Evolutionary conservation across 306 rosid species (phyloP).

Genomic region (Rubus parviflorus): DNA sequence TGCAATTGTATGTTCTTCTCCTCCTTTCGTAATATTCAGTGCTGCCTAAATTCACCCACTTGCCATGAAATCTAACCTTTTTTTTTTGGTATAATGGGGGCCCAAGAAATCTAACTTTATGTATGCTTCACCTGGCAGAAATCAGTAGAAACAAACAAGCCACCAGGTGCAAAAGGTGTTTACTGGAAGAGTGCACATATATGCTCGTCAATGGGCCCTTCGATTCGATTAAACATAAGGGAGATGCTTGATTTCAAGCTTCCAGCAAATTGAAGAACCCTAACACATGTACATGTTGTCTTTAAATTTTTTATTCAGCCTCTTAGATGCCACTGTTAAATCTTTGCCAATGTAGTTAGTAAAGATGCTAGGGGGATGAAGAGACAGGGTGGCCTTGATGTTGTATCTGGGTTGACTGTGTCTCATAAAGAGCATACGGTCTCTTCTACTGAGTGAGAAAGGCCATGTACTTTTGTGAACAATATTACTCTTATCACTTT

Average conservation of each 20-base stretch:
- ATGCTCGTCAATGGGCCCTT: constrained; percentile 99
- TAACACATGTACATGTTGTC: constrained; percentile 53
- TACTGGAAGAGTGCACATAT: constrained; percentile 94
- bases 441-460: constrained; percentile 44
- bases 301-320: constrained; percentile 36
- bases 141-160: constrained; percentile 90
- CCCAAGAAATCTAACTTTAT: not conserved
- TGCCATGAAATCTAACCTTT: not conserved
- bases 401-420: constrained; percentile 27
- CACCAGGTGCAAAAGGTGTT: constrained; percentile 91
- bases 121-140: constrained; percentile 47
- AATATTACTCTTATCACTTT: constrained; percentile 25
- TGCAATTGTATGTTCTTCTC: constrained; percentile 63
- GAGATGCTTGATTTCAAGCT: constrained; percentile 87
- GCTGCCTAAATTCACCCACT: constrained; percentile 13
- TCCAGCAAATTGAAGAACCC: constrained; percentile 49
- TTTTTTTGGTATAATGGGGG: too few relatives aligned
- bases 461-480: constrained; percentile 43
- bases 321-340: constrained; percentile 36
- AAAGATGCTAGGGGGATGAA: constrained; percentile 52
- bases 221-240: constrained; percentile 72
- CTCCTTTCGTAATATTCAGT: constrained; percentile 4
- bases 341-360: constrained; percentile 29
- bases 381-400: constrained; percentile 26
- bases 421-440: constrained; percentile 33